These are phyloP conservation scores for Akanthomyces uredinophilus DNA, from an alignment of 2,329 filamentous ascomycete genomes.

Conservation along the genomic window DNA sequence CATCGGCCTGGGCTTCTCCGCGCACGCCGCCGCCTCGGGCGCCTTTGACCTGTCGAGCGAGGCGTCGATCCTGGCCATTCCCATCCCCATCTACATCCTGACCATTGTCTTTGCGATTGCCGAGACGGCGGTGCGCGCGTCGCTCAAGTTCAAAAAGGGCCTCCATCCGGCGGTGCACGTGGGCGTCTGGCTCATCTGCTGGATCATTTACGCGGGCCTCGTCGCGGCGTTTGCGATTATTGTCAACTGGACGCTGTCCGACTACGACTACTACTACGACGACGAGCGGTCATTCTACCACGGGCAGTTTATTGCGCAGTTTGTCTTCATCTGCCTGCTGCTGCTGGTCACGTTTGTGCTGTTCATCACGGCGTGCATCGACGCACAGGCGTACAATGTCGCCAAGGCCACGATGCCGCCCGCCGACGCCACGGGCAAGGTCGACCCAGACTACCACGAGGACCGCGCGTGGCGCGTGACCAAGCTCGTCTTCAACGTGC, in stretches of 20 bases:
- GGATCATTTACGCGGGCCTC: slow-evolving; percentile 3
- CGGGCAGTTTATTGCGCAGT: background rate
- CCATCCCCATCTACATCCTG: background rate
- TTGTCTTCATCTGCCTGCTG: slow-evolving; percentile 1
- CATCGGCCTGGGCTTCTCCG: background rate
- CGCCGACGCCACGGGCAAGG: background rate
- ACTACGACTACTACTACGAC: background rate
- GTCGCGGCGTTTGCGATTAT: background rate
- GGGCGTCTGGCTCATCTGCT: slow-evolving; percentile 9
- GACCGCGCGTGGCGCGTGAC: slow-evolving; percentile 23
- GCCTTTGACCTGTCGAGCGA: background rate
- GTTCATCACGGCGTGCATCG: background rate
- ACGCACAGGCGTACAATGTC: slow-evolving; percentile 3
- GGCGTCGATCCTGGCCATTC: background rate
- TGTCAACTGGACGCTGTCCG: background rate
- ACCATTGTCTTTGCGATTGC: background rate
- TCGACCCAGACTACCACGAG: background rate
- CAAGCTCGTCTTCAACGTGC: slow-evolving; percentile 28
- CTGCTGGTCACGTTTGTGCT: background rate
- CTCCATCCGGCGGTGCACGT: slow-evolving; percentile 6
- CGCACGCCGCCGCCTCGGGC: background rate
- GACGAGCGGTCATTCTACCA: background rate
- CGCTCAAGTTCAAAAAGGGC: background rate
- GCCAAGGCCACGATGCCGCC: background rate
- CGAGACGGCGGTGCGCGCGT: background rate